Evolutionary conservation across 2,329 filamentous ascomycete genomes (phyloP), one percentile per base, ranked within the genome.

Genomic region (Fusarium longipes): DNA sequence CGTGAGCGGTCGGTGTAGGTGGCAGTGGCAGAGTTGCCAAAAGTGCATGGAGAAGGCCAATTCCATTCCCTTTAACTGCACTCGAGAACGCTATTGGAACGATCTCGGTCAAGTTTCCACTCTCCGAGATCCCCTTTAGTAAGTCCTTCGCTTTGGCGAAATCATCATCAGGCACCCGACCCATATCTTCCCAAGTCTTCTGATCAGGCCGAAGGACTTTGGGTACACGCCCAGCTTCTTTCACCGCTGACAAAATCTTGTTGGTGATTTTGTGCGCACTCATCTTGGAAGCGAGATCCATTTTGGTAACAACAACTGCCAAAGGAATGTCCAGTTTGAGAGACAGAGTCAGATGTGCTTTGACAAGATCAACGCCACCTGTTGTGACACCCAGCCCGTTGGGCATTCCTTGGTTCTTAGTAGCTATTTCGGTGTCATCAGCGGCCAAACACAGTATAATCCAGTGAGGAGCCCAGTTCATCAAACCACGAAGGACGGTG

Each of bases 381-480:
- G 83, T 81, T 25, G 79, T 79, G n/a, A 80, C 74, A 10, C 84
- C 85, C 12, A 86, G 74, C 29, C 82, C 77, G 51, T 88, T 25
- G 12, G 45, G 10, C 17, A 38, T 87, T 63, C 80, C 81, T 22
- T 27, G 40, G 43, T 63, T 49, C 32, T 52, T 43, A 6, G 74
- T 69, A 5, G 71, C 70, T 43, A 76, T 72, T 14, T 90, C 87
- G 12, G 85, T 83, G 66, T 91, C 91, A 73, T 96, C 91, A 33
- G 93, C 93, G 44, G 93, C 89, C 63, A 98, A 88, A 70, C 96
- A 97, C 3, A 98, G 84, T 22, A 97, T 78, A 2, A 92, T 93
- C 90, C 96, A 99, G 76, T 98, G 93, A 10, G 96, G 96, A 35
- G 92, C 92, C 94, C 96, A 98, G 43, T 94, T 96, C 66, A 99